Percentiles rank a stretch among this genome's conserved stretches.
Conservation (phyloP, 108 stramenopile genomes). For the Nitzschia sp. region DNA sequence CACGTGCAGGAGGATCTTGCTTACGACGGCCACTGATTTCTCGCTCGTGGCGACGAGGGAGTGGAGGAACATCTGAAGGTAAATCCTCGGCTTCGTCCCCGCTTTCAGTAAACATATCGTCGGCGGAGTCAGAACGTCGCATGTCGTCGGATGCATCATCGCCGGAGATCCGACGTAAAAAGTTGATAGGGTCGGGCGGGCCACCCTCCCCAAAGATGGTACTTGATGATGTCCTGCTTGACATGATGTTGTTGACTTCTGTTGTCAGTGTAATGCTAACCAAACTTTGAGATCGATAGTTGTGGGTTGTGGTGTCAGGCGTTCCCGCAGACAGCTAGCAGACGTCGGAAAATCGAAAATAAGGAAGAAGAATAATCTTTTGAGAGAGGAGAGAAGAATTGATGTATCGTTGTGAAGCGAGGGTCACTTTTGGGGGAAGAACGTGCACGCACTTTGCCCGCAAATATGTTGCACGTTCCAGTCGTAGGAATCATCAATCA, state of each 20-base stretch:
- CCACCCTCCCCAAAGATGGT: constrained; percentile 28
- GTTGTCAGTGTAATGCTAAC: too few relatives aligned
- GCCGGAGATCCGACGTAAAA: constrained; percentile 28
- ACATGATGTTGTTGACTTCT: background rate
- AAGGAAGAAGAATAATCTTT: too few relatives aligned
- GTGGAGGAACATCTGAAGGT: background rate
- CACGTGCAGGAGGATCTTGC: constrained; percentile 79
- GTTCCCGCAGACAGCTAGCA: too few relatives aligned
- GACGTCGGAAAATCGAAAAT: too few relatives aligned
- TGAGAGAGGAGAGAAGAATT: too few relatives aligned
- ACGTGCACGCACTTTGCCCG: too few relatives aligned
- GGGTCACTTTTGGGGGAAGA: too few relatives aligned
- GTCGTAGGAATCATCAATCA: too few relatives aligned
- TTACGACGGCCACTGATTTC: background rate
- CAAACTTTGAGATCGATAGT: too few relatives aligned
- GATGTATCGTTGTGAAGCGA: too few relatives aligned
- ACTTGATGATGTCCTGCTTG: constrained; percentile 1
- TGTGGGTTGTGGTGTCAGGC: too few relatives aligned
- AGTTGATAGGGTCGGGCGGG: constrained; percentile 54
- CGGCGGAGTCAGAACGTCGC: constrained; percentile 33
- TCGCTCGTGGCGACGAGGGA: constrained; percentile 2
- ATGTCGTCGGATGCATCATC: background rate
- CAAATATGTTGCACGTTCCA: too few relatives aligned
- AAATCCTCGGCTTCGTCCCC: background rate
- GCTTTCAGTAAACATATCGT: constrained; percentile 20